These are phyloP conservation scores for Grigorovia jiainica DNA, from an alignment of 805 yeast species.

Conservation along the genomic window DNA sequence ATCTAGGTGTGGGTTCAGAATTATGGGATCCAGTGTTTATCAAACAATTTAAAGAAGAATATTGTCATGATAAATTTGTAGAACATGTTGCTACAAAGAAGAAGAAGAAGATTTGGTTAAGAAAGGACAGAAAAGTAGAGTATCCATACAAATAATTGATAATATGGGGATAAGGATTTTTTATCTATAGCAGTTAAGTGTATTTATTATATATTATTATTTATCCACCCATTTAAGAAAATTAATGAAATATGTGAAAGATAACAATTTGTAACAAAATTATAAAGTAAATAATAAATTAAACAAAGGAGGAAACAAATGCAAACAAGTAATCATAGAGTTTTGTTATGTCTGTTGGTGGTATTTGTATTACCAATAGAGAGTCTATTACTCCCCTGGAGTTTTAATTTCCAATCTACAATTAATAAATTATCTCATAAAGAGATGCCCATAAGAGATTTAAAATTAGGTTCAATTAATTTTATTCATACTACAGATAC, in stretches of 20 bases:
- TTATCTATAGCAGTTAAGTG: too few species aligned
- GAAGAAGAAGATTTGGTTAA: conserved; percentile 88
- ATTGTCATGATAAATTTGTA: conserved; percentile 76
- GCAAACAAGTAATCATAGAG: too few species aligned
- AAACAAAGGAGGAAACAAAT: too few species aligned
- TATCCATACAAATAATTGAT: conserved; percentile 60
- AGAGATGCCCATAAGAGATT: conserved; percentile 30
- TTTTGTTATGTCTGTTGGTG: neutral
- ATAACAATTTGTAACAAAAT: too few species aligned
- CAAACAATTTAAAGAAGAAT: conserved; percentile 47
- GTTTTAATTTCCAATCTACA: neutral
- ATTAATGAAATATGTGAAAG: too few species aligned
- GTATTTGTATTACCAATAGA: too few species aligned
- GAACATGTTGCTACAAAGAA: conserved; percentile 74
- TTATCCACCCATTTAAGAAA: neutral
- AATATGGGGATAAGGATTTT: too few species aligned
- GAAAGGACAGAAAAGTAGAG: conserved; percentile 72
- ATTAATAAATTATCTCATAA: neutral
- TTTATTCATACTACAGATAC: conserved; percentile 94
- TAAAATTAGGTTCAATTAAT: conserved; percentile 65
- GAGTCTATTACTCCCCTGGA: neutral
- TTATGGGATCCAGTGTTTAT: conserved; percentile 95
- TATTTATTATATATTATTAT: too few species aligned
- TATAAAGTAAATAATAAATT: too few species aligned
- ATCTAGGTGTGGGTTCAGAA: conserved; percentile 92